These are phyloP conservation scores for Pezicula neosporulosa DNA, from an alignment of 2,329 filamentous ascomycete species.

Conservation along the genomic window DNA sequence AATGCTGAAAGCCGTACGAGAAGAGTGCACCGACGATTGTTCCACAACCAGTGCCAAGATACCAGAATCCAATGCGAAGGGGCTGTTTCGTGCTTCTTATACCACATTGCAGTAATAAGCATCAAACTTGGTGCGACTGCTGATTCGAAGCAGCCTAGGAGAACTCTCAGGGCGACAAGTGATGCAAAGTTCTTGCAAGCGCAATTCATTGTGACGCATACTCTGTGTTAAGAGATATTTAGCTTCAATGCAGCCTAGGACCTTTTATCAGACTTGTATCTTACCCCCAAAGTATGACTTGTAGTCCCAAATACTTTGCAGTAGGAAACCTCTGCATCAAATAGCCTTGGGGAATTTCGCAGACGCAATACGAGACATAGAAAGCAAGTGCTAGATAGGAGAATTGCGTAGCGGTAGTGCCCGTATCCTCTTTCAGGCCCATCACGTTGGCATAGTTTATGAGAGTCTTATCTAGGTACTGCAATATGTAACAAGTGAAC, in stretches of 20 bases:
- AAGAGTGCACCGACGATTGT: conserved; percentile 44
- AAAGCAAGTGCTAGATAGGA: conserved; percentile 43
- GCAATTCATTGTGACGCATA: conserved; percentile 41
- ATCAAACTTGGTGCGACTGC: conserved; percentile 49
- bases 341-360: conserved; percentile 33
- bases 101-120: conserved; percentile 50
- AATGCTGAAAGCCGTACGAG: conserved; percentile 48
- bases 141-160: conserved; percentile 49
- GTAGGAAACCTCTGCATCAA: conserved; percentile 49
- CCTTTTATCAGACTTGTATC: background rate
- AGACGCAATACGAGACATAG: conserved; percentile 40
- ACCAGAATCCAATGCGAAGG: conserved; percentile 54
- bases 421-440: conserved; percentile 40
- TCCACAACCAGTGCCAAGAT: conserved; percentile 46
- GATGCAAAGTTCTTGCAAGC: conserved; percentile 45
- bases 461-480: conserved; percentile 47
- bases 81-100: conserved; percentile 51
- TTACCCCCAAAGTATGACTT: conserved; percentile 22
- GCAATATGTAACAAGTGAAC: conserved; percentile 52
- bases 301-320: conserved; percentile 46
- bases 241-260: conserved; percentile 31
- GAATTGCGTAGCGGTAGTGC: conserved; percentile 41
- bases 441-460: conserved; percentile 41
- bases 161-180: conserved; percentile 42
- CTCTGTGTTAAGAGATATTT: conserved; percentile 37